phyloP scores from a whole-genome alignment of 148 eudicot genomes.

The Vaccinium macrocarpon region DNA sequence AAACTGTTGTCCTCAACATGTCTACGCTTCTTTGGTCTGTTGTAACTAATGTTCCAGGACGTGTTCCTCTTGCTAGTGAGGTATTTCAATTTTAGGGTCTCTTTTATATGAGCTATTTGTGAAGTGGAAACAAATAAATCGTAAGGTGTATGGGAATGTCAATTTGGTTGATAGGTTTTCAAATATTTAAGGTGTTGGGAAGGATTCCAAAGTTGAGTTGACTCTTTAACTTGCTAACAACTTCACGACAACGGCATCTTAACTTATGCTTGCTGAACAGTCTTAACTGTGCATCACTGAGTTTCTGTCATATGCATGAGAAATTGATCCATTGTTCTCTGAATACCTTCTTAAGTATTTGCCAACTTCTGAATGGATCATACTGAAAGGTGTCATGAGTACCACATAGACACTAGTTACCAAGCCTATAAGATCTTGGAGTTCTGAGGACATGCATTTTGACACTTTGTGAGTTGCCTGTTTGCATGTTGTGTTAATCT shows the following conservation, averaged over 20 bases:
- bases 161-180: not conserved
- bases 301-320: not conserved
- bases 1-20: slow-evolving; percentile 95
- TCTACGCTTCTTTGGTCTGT: slow-evolving; percentile 92
- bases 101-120: not conserved
- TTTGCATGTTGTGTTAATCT: not conserved
- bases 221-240: not conserved
- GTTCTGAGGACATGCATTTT: not conserved
- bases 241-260: not conserved
- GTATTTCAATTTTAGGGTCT: slow-evolving; percentile 32
- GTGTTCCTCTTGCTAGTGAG: slow-evolving; percentile 97
- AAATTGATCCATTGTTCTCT: slow-evolving; percentile 3
- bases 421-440: not conserved
- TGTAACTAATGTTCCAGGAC: slow-evolving; percentile 88
- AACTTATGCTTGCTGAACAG: not conserved
- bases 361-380: not conserved
- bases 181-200: not conserved
- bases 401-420: not conserved
- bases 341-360: slow-evolving; percentile 9
- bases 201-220: not conserved
- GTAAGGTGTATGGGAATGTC: not conserved
- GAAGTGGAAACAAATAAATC: not conserved
- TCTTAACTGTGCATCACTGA: not conserved
- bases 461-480: not conserved
- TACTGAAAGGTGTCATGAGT: not conserved